Percentiles rank a stretch among this genome's conserved stretches.
Evolutionary conservation across 176 grass and related monocot genomes (phyloP).

Genomic region (Microstegium vimineum): DNA sequence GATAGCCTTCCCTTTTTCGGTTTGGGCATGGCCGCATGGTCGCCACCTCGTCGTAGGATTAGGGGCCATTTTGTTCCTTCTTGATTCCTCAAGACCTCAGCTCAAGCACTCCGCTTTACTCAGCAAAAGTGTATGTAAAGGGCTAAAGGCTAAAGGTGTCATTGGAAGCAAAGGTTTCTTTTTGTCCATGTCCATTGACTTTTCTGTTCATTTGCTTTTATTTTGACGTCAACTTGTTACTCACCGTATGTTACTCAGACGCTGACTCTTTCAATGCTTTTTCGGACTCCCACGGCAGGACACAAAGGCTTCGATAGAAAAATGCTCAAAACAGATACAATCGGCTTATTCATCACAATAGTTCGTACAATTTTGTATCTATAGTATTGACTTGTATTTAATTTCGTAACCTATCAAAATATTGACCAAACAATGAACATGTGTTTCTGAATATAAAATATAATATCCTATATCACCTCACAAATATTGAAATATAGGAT

Average conservation of each 20-base stretch:
- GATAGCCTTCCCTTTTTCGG: background rate
- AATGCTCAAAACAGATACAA: background rate
- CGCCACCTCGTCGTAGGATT: background rate
- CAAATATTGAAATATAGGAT: too few species aligned
- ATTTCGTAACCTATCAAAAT: too few species aligned
- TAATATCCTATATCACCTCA: too few species aligned
- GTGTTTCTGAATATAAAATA: too few species aligned
- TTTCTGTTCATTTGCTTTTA: background rate
- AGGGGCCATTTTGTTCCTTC: background rate
- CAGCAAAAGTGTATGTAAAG: background rate
- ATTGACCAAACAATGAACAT: too few species aligned
- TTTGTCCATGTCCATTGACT: background rate
- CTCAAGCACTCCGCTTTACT: background rate
- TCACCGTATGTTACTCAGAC: background rate
- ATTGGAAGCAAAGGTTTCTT: background rate
- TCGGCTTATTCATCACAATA: too few species aligned
- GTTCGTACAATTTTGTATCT: too few species aligned
- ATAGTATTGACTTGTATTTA: too few species aligned
- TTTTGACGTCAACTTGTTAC: background rate
- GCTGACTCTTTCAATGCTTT: background rate
- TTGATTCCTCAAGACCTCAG: background rate
- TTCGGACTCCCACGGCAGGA: background rate
- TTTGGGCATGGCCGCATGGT: background rate
- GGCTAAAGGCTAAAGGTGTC: background rate
- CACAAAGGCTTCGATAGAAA: background rate